Evolutionary conservation across 2,329 filamentous ascomycete species (phyloP), one percentile per base, ranked within the genome.

Genomic region (Xylaria sp.): DNA sequence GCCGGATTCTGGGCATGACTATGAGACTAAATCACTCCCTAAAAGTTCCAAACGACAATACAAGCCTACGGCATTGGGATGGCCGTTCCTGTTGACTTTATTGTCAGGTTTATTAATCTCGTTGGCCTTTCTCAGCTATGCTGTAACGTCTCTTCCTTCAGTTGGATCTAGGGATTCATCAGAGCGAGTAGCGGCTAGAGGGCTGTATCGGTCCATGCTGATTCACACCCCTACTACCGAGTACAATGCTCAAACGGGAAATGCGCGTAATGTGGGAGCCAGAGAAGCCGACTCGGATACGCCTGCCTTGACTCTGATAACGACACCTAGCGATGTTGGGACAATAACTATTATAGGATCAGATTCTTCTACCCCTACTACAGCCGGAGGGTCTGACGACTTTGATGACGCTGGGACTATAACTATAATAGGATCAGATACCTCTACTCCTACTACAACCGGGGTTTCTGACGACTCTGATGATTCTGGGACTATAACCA

Each of bases 21-120:
- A 47, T 39, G 55, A 54, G 27, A 57, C 47, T 22, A 59, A 20
- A 15, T 15, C n/a, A 10, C 22, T 7, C 5, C 9, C 47, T 15
- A 42, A 1, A 15, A 54, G 15, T 17, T n/a, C 45, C 3, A n/a
- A 15, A 22, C 36, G 22, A 38, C 47, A 66, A 15, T 66, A 63
- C 25, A 66, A 66, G 29, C 59, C 64, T 36, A 66, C 64, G 11
- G 59, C 64, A 20, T 54, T 66, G 49, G 59, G 54, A 15, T 59
- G 59, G 59, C 54, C 64, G 13, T 66, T 54, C 42, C 60, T 63
- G 13, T 5, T 56, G 5, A 38, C 31, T 50, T 31, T 66, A 7
- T 33, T 63, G 22, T 25, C 42, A 1, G 59, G 59, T 25, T 25
- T 66, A 11, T 27, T 63, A 15, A 45, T 54, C 27, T 63, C 54